These are phyloP conservation scores for Russula lepida DNA, from an alignment of 768 basidiomycete species.

Conservation along the genomic window DNA sequence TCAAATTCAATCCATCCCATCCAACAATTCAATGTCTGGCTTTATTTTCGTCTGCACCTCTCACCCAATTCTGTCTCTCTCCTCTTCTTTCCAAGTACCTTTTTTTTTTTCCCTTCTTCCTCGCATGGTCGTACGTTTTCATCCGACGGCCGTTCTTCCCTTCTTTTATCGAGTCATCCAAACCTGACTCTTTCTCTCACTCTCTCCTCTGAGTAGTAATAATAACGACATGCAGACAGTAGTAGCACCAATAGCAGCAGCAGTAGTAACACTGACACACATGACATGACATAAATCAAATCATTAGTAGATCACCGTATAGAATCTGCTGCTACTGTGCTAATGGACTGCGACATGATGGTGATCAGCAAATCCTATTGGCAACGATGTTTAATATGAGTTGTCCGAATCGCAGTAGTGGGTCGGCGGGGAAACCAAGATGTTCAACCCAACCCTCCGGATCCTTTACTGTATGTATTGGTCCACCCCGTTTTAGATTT, in stretches of 20 bases:
- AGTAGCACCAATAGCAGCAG: conserved; percentile 3
- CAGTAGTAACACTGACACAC: conserved; percentile 12
- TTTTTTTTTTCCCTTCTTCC: too few species aligned
- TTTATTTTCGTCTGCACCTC: not conserved
- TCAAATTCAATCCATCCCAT: not conserved
- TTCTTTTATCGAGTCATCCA: conserved; percentile 2
- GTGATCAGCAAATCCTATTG: too few species aligned
- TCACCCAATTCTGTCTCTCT: not conserved
- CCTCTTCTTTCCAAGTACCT: not conserved
- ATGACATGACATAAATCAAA: conserved; percentile 11
- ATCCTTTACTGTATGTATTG: too few species aligned
- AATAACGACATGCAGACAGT: conserved; percentile 4
- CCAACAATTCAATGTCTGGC: not conserved
- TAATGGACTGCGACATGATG: too few species aligned
- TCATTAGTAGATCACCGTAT: conserved; percentile 5
- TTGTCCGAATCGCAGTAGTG: too few species aligned
- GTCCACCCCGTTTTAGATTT: too few species aligned
- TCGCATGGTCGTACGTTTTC: conserved; percentile 2
- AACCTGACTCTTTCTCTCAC: not conserved
- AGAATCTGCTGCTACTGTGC: too few species aligned
- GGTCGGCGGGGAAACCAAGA: too few species aligned
- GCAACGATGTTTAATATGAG: too few species aligned
- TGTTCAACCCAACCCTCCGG: too few species aligned
- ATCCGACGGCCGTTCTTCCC: not conserved
- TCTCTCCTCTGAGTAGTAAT: conserved; percentile 7